Evolutionary conservation across 1,139 yeast species (phyloP).

Genomic region (Scheffersomyces illinoinensis): DNA sequence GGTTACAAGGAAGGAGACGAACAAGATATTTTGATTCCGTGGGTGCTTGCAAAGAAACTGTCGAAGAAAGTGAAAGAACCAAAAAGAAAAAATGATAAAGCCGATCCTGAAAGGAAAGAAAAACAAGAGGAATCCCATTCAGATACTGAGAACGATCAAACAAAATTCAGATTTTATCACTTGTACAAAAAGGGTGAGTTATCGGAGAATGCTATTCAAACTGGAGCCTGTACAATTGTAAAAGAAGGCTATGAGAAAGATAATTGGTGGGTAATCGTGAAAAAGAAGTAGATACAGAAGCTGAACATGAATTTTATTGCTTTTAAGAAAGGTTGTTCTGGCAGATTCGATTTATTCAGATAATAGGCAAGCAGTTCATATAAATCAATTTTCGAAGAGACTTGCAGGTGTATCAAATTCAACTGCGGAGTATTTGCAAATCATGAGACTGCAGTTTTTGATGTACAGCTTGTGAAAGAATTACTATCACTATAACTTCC

Average conservation of each 20-base stretch:
- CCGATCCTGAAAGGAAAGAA: background rate
- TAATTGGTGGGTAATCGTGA: slow-evolving; percentile 77
- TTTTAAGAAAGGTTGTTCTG: too few species aligned
- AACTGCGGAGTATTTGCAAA: too few species aligned
- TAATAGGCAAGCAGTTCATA: background rate
- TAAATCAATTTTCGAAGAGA: too few species aligned
- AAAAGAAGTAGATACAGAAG: slow-evolving; percentile 13
- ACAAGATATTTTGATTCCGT: slow-evolving; percentile 92
- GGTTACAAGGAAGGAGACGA: slow-evolving; percentile 90
- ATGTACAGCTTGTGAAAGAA: too few species aligned
- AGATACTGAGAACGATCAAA: slow-evolving; percentile 15
- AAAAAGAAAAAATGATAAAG: slow-evolving; percentile 5
- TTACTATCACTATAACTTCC: too few species aligned
- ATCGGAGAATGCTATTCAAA: slow-evolving; percentile 61
- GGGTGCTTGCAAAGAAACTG: slow-evolving; percentile 68
- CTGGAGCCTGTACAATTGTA: slow-evolving; percentile 64
- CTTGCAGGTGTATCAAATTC: too few species aligned
- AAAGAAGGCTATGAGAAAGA: slow-evolving; percentile 87
- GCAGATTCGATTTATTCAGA: background rate
- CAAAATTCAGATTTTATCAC: slow-evolving; percentile 86
- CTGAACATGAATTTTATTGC: background rate
- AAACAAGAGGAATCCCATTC: background rate
- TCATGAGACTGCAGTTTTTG: too few species aligned
- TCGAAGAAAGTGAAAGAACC: slow-evolving; percentile 17
- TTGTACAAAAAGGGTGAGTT: slow-evolving; percentile 82